Evolutionary conservation across 306 rosid genomes (phyloP).

Genomic region (Myrica gale): DNA sequence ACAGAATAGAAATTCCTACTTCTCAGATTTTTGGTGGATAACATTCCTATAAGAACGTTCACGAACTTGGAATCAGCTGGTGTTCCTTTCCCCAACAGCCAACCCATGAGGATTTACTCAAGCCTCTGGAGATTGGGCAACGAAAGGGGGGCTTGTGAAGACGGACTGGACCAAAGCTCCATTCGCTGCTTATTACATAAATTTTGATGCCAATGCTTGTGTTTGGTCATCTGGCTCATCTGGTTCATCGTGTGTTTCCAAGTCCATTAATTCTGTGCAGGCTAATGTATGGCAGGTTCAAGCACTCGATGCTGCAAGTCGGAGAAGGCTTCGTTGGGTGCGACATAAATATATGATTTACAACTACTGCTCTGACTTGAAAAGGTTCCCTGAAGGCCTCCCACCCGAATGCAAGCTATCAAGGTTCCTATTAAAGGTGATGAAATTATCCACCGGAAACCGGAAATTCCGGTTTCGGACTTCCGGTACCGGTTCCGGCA

Average conservation of each 20-base stretch:
- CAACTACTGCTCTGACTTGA: conserved; percentile 45
- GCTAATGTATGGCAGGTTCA: conserved; percentile 27
- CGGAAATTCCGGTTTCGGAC: too few species aligned
- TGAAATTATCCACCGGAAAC: too few species aligned
- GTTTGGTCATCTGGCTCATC: conserved; percentile 22
- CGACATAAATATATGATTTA: conserved; percentile 49
- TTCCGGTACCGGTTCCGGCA: too few species aligned
- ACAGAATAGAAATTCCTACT: background rate
- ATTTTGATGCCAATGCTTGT: conserved; percentile 39
- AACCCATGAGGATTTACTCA: conserved; percentile 46
- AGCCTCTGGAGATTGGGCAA: conserved; percentile 57
- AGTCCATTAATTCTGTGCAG: background rate
- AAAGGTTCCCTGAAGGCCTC: conserved; percentile 42
- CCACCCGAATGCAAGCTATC: conserved; percentile 38
- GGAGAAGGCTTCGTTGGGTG: conserved; percentile 47
- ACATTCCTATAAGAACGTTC: conserved; percentile 37
- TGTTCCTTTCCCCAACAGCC: conserved; percentile 32
- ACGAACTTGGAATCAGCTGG: conserved; percentile 36
- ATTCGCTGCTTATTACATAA: conserved; percentile 45
- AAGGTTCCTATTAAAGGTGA: too few species aligned
- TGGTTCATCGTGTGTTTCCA: background rate
- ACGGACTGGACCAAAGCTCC: conserved; percentile 54
- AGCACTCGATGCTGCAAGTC: conserved; percentile 36
- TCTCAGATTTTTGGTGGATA: conserved; percentile 40
- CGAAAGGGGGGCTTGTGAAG: conserved; percentile 47